Base-by-base conservation (phyloP, 805 yeast species). In the Teunomyces barrocoloradensis region DNA sequence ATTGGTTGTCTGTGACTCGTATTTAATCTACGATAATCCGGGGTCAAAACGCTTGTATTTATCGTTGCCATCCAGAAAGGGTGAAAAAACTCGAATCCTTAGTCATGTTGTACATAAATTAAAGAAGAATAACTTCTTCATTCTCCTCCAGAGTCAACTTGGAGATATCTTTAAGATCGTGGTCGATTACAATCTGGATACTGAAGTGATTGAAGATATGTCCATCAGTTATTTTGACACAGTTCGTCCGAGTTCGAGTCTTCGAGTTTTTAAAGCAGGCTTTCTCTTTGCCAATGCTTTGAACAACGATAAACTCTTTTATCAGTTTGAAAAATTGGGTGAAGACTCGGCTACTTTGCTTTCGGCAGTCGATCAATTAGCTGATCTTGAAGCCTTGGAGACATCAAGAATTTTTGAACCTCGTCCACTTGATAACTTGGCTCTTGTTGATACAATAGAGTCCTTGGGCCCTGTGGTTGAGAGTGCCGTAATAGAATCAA, bases 271-370 rank as follows among this genome's bases (percentile, higher is more conserved):
- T 52, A 84, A 78, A 53, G 77, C 87, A 5, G 99, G 98, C 0
- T 86, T 82, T 53, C 56, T 92, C 32, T 87, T 81, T 61, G 86
- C 85, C 1, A 82, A 84, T 51, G 69, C 82, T 6, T 84, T 84
- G 48, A 63, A 71, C 47, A 82, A 85, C 25, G 82, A 85, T 57
- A 87, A 84, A 56, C 63, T 71, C 15, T 69, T 87, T n/a, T 88
- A 84, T 57, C 96, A 89, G 61, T 86, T 92, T 57, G 89, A 85
- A 51, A 78, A 78, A 43, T 67, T 90, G 39, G 96, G 95, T 1
- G 83, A 79, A 41, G 82, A 77, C 4, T 66, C 74, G 4, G 34
- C 21, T 18, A 17, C 13, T 12, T 13, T 23, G 25, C 29, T 37
- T 6, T 23, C 32, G 7, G 18, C 43, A 6, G 18, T 28, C 6